Evolutionary conservation across 2,329 filamentous ascomycete genomes (phyloP), one percentile per base, ranked within the genome.

Genomic region (Trichoderma koningii): DNA sequence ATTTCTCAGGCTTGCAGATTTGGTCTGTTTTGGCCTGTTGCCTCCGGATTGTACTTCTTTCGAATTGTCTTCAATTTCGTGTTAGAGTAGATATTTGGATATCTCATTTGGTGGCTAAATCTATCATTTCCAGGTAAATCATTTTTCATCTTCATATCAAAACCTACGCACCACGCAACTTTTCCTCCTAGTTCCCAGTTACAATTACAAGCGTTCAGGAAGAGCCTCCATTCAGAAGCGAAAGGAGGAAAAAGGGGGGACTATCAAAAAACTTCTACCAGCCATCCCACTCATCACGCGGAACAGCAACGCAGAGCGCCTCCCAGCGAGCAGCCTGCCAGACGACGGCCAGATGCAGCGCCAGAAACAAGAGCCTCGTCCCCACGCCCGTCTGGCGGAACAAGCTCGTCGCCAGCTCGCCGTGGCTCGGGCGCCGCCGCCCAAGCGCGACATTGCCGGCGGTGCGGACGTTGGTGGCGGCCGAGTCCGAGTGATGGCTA

Each of bases 311-410:
- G 53, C 78, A 80, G 15, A 80, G 59, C 15, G 72, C 69, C n/a
- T 71, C 69, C 74, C 76, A 76, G 12, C 69, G 70, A 7, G 69
- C 68, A 1, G 76, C 76, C 52, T 75, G 60, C 77, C 76, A 78
- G 1, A 80, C 26, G 1, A 74, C 70, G 1, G 66, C 66, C 57
- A 78, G 69, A 63, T 80, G 78, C 23, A 78, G 66, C 3, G 65
- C 67, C 5, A 78, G 66, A 2, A 79, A 70, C 3, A 73, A 12
- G 19, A 75, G 5, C 19, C 75, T 78, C 17, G 69, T 72, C 17
- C 72, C 71, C 5, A 78, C 9, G 19, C 75, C 73, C 66, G 74
- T 71, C 21, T 72, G 68, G n/a, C 70, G 69, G 7, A 67, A 61
- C 10, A 69, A 44, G 17, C 52, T 53, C 26, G 66, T 60, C 48